These are phyloP conservation scores for Halophytophthora batemanensis DNA, from an alignment of 352 stramenopile genomes.

Conservation along the genomic window DNA sequence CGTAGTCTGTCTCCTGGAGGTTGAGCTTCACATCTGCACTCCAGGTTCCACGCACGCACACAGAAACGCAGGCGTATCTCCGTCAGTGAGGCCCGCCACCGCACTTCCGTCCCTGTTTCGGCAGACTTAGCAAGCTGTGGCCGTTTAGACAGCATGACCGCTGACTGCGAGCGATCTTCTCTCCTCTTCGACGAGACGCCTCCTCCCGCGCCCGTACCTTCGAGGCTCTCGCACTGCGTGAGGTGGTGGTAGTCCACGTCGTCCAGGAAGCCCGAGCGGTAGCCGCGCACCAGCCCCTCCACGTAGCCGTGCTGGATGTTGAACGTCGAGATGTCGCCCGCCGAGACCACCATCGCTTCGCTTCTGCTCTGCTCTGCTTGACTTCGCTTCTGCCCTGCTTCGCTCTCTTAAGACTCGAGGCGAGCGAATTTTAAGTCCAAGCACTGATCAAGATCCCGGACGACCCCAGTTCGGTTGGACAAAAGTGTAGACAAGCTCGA, in stretches of 20 bases:
- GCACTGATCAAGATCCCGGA: too few species aligned
- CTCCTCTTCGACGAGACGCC: not conserved
- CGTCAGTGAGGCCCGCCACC: not conserved
- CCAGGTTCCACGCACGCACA: not conserved
- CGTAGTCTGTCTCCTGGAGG: slow-evolving; percentile 98
- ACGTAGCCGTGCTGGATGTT: slow-evolving; percentile 98
- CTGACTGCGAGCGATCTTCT: not conserved
- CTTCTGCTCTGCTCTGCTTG: slow-evolving; percentile 1
- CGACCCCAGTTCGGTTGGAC: too few species aligned
- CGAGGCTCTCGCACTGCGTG: slow-evolving; percentile 88
- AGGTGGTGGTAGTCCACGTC: slow-evolving; percentile 90
- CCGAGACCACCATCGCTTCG: slow-evolving; percentile 47
- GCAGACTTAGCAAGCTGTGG: too few species aligned
- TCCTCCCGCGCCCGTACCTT: slow-evolving; percentile 44
- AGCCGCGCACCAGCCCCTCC: slow-evolving; percentile 96
- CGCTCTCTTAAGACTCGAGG: slow-evolving; percentile 7
- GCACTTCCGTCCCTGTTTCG: too few species aligned
- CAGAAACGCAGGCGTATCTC: slow-evolving; percentile 2
- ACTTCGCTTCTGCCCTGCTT: not conserved
- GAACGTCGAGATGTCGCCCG: slow-evolving; percentile 93
- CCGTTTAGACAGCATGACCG: too few species aligned
- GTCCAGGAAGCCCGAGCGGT: slow-evolving; percentile 89
- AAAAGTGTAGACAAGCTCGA: too few species aligned
- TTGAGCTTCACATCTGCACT: slow-evolving; percentile 90
- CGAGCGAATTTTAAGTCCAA: not conserved